phyloP scores from a whole-genome alignment of 2,329 filamentous ascomycete genomes.

The Volutella citrinella region DNA sequence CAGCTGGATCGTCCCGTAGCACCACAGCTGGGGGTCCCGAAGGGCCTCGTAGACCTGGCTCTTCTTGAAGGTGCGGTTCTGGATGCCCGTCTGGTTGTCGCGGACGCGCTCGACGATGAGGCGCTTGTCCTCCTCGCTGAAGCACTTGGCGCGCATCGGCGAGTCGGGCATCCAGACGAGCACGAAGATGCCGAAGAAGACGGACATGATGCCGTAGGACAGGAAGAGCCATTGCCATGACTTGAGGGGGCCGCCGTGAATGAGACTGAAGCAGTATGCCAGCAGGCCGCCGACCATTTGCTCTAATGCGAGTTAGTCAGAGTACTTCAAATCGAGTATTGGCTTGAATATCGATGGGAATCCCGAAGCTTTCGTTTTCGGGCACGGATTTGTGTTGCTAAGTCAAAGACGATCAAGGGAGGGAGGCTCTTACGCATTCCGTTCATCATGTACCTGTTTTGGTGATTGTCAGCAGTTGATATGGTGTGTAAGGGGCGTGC shows the following conservation, averaged over 20 bases:
- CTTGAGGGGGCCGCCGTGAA: constrained; percentile 20
- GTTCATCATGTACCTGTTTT: constrained; percentile 66
- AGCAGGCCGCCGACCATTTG: constrained; percentile 37
- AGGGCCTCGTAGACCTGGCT: constrained; percentile 38
- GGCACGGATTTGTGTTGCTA: no score
- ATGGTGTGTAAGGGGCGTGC: neutral
- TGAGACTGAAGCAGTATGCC: constrained; percentile 35
- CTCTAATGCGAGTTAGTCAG: no score
- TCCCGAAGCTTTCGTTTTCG: no score
- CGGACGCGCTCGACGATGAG: constrained; percentile 28
- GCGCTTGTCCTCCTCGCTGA: constrained; percentile 38
- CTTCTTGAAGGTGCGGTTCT: constrained; percentile 32
- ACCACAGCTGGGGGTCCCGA: constrained; percentile 32
- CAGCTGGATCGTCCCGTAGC: constrained; percentile 7
- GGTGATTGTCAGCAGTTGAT: no score
- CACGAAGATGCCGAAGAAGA: constrained; percentile 38
- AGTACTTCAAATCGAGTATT: no score
- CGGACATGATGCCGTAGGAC: constrained; percentile 34
- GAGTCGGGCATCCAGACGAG: no score
- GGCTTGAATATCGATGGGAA: no score
- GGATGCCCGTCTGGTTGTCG: constrained; percentile 35
- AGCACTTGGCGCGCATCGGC: constrained; percentile 49
- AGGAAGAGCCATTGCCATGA: constrained; percentile 40
- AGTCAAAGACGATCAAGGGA: no score
- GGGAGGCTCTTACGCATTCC: no score